phyloP scores from a whole-genome alignment of 2,329 filamentous ascomycete species.

The Arthrobotrys sphaeroides region DNA sequence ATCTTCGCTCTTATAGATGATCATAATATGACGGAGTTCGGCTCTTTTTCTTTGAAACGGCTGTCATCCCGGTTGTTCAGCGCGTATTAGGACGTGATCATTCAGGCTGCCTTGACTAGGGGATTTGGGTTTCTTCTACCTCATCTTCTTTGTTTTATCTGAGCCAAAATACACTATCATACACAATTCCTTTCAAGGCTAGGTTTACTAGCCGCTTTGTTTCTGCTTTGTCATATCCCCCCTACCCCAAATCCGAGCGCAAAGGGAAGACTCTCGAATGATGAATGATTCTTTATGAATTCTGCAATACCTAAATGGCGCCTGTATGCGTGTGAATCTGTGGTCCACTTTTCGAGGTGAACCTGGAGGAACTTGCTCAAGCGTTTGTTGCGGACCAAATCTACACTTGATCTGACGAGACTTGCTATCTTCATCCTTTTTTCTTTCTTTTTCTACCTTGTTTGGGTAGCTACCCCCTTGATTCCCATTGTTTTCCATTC shows the following conservation, averaged over 20 bases:
- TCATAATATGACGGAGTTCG: conserved; percentile 37
- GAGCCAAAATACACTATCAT: conserved; percentile 3
- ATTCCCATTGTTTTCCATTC: not conserved
- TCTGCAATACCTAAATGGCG: conserved; percentile 52
- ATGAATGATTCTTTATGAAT: conserved; percentile 55
- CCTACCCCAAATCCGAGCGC: not conserved
- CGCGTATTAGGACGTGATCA: not conserved
- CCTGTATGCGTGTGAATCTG: conserved; percentile 8
- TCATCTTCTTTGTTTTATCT: conserved; percentile 30
- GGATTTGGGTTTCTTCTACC: conserved; percentile 35
- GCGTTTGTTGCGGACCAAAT: conserved; percentile 49
- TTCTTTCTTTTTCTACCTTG: not conserved
- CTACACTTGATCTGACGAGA: conserved; percentile 55
- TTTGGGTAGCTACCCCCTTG: not conserved
- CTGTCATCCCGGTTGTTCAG: not conserved
- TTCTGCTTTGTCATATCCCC: not conserved
- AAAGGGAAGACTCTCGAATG: conserved; percentile 36
- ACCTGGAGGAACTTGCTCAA: conserved; percentile 12
- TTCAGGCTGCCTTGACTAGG: conserved; percentile 33
- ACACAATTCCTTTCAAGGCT: not conserved
- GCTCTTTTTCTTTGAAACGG: not conserved
- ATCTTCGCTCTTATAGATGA: conserved; percentile 33
- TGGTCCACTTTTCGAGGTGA: conserved; percentile 35
- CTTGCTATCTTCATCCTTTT: not conserved
- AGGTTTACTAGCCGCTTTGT: not conserved